These are phyloP conservation scores for Aspergillus haitiensis DNA, from an alignment of 495 filamentous ascomycete species.

Conservation along the genomic window DNA sequence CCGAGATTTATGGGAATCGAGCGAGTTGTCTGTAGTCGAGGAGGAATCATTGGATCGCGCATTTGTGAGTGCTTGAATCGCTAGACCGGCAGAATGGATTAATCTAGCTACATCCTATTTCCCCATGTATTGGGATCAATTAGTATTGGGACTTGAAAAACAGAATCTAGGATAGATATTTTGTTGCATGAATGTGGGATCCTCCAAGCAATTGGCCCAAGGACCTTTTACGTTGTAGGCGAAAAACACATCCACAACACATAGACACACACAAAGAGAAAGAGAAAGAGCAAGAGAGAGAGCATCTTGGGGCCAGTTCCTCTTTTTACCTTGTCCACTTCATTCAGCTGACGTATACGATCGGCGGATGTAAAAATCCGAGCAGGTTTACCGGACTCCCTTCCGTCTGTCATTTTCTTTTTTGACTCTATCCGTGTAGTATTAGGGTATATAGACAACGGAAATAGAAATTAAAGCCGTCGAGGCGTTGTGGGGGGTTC, in stretches of 20 bases:
- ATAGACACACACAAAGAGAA: no score
- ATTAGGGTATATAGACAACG: neutral
- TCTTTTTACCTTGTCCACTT: constrained; percentile 65
- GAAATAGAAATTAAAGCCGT: neutral
- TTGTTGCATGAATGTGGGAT: no score
- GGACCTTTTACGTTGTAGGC: no score
- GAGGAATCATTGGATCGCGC: constrained; percentile 36
- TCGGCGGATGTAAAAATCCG: constrained; percentile 60
- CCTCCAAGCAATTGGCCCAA: neutral
- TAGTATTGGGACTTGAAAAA: no score
- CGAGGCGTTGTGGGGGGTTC: neutral
- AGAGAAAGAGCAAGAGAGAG: no score
- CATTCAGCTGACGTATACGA: constrained; percentile 73
- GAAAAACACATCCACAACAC: no score
- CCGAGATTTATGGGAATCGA: constrained; percentile 53
- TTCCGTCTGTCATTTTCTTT: constrained; percentile 26
- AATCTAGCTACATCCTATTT: constrained; percentile 57
- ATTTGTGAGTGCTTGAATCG: constrained; percentile 68
- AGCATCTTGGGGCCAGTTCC: neutral
- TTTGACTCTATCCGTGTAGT: neutral
- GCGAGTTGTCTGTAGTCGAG: constrained; percentile 35
- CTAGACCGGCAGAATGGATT: constrained; percentile 65
- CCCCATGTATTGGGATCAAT: neutral
- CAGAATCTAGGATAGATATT: no score
- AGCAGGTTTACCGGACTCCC: constrained; percentile 18